phyloP scores from a whole-genome alignment of 2,329 filamentous ascomycete species.

The Aspergillus persii region DNA sequence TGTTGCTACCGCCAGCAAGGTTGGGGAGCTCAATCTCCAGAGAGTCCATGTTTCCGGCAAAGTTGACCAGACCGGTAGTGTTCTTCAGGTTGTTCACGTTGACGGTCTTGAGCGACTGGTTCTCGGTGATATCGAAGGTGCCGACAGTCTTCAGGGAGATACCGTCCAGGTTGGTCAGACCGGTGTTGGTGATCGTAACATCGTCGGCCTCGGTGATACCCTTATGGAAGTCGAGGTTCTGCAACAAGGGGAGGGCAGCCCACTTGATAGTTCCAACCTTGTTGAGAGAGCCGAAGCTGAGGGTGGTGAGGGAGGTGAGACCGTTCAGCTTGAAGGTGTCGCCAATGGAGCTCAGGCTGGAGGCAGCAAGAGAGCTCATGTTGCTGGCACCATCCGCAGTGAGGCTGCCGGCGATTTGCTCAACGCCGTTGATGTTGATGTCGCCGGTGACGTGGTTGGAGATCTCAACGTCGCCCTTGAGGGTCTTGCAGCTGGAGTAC shows the following conservation, averaged over 20 bases:
- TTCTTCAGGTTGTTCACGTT: conserved; percentile 71
- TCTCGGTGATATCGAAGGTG: conserved; percentile 84
- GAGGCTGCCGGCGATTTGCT: conserved; percentile 59
- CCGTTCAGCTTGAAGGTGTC: conserved; percentile 68
- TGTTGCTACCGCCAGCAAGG: conserved; percentile 73
- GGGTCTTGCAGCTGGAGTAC: conserved; percentile 64
- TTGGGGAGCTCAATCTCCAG: conserved; percentile 74
- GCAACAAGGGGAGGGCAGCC: conserved; percentile 66
- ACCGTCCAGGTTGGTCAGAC: conserved; percentile 72
- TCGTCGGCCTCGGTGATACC: conserved; percentile 65
- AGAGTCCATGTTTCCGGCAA: conserved; percentile 76
- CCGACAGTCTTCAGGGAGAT: conserved; percentile 75
- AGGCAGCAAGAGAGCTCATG: conserved; percentile 63
- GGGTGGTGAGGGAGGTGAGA: conserved; percentile 65
- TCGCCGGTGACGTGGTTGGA: conserved; percentile 53
- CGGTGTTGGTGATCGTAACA: conserved; percentile 81
- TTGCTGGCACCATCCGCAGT: conserved; percentile 54
- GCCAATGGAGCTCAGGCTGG: conserved; percentile 62
- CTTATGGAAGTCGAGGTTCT: conserved; percentile 59
- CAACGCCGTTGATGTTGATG: conserved; percentile 62
- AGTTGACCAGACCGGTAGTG: conserved; percentile 66
- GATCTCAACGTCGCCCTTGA: conserved; percentile 68
- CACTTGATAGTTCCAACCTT: conserved; percentile 67
- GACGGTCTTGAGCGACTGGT: conserved; percentile 73
- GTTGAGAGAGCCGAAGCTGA: conserved; percentile 66